These are phyloP conservation scores for Lactarius pseudohatsudake DNA, from an alignment of 768 basidiomycete species.

Conservation along the genomic window DNA sequence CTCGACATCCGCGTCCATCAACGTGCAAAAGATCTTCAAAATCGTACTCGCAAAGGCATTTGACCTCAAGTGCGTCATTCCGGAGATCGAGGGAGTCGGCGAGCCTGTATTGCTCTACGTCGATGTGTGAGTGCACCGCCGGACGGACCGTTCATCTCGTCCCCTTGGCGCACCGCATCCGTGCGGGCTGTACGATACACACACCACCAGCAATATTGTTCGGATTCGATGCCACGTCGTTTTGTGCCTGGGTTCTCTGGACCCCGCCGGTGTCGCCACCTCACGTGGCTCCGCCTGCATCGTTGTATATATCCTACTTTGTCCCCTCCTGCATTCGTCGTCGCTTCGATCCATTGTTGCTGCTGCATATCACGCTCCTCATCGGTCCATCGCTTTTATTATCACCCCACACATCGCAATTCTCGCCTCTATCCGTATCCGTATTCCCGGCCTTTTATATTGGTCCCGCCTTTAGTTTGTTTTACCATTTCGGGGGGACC, in stretches of 20 bases:
- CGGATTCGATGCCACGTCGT: constrained; percentile 14
- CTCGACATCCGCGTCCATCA: constrained; percentile 97
- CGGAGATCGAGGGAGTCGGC: constrained; percentile 95
- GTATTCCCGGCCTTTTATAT: constrained; percentile 21
- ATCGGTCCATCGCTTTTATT: constrained; percentile 27
- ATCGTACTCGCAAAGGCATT: constrained; percentile 97
- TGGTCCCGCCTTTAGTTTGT: constrained; percentile 22
- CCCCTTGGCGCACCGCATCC: background rate
- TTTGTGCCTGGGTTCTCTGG: constrained; percentile 6
- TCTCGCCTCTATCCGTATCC: constrained; percentile 23
- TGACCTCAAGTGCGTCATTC: constrained; percentile 97
- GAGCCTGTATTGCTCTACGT: constrained; percentile 95
- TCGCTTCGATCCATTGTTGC: constrained; percentile 28
- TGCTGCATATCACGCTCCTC: constrained; percentile 30
- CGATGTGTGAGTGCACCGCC: constrained; percentile 53
- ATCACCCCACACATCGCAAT: constrained; percentile 24
- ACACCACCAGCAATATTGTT: constrained; percentile 11
- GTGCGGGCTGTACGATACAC: constrained; percentile 20
- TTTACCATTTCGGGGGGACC: constrained; percentile 17
- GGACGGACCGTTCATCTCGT: background rate
- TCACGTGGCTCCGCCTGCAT: constrained; percentile 7
- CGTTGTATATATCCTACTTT: constrained; percentile 24
- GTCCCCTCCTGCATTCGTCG: constrained; percentile 22
- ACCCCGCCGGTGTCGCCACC: constrained; percentile 1
- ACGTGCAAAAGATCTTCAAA: constrained; percentile 99